Evolutionary conservation across 352 stramenopile genomes (phyloP), one percentile per base, ranked within the genome.

Genomic region (Pythium periplocum): DNA sequence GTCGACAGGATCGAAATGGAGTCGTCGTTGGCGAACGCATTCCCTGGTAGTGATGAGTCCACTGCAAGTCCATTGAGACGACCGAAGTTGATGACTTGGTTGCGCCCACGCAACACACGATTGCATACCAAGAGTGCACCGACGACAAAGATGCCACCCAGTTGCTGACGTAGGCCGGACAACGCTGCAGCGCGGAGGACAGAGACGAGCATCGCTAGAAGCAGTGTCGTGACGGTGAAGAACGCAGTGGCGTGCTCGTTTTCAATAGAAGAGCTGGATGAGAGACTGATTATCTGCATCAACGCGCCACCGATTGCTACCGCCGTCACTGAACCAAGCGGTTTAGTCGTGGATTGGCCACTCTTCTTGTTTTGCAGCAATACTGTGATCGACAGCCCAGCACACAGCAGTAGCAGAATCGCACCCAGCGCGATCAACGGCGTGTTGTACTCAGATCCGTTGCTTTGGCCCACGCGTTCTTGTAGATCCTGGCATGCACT

Each of bases 61-160:
- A 86, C 62, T 35, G 61, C 3, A 26, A 95, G 48, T 1, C 53
- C 62, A 45, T 94, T 94, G 4, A 96, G 55, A 32, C 82, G 63
- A 2, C 75, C 83, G 56, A 95, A 95, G 55, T 96, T 96, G 50
- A 95, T 95, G 34, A 96, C 62, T 63, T 95, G 86, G 58, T 91
- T 93, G 40, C 86, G 82, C 46, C 68, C 56, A 10, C 86, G 83
- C 11, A 96, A 57, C 3, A 83, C 46, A n/a, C 86, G 76, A 36
- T 76, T 80, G 26, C 73, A 45, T 9, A 80, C 26, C 2, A 90
- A 48, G 11, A 80, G 57, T 0, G 69, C 17, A 12, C 53, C 45
- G 6, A 86, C 10, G n/a, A 71, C 42, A 6, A 54, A 30, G 6
- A 75, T 33, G 9, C 26, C 9, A 48, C 9, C 32, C 31, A 42